Percentiles rank a stretch among this genome's conserved stretches.
Conservation (phyloP, 768 basidiomycete genomes). For the Serendipita vermifera region DNA sequence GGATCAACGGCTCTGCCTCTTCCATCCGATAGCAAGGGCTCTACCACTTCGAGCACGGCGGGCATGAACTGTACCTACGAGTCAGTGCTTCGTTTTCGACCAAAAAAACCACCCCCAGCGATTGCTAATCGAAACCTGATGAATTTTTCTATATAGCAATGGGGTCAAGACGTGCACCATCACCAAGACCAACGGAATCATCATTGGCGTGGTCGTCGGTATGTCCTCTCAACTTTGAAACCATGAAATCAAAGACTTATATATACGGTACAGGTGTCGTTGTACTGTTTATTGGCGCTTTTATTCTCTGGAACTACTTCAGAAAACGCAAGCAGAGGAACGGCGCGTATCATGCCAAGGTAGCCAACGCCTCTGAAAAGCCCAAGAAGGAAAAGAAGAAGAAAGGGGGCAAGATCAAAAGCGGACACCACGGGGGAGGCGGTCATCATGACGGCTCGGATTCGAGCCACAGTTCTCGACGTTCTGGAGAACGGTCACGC, state of each 20-base stretch:
- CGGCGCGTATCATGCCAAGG: not conserved
- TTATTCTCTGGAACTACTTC: not conserved
- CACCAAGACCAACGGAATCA: not conserved
- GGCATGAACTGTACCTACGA: constrained; percentile 4
- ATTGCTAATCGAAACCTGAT: not conserved
- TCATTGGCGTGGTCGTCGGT: not conserved
- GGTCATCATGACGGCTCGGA: not conserved
- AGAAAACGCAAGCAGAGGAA: not conserved
- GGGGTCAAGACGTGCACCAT: not conserved
- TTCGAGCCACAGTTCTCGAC: not conserved
- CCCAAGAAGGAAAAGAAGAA: not conserved
- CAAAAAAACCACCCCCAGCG: too few species aligned
- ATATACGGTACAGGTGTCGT: not conserved
- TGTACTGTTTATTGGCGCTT: not conserved
- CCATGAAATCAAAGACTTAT: not conserved
- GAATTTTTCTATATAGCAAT: not conserved
- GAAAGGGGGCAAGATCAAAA: not conserved
- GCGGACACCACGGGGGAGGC: too few species aligned
- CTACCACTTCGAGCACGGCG: too few species aligned
- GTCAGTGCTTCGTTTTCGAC: not conserved
- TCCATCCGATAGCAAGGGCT: too few species aligned
- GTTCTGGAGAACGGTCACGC: not conserved
- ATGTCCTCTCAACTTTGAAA: not conserved
- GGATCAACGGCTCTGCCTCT: too few species aligned
- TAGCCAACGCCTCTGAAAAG: not conserved